Conservation (phyloP, 2,329 filamentous ascomycete genomes). For the Monosporascus ibericus region DNA sequence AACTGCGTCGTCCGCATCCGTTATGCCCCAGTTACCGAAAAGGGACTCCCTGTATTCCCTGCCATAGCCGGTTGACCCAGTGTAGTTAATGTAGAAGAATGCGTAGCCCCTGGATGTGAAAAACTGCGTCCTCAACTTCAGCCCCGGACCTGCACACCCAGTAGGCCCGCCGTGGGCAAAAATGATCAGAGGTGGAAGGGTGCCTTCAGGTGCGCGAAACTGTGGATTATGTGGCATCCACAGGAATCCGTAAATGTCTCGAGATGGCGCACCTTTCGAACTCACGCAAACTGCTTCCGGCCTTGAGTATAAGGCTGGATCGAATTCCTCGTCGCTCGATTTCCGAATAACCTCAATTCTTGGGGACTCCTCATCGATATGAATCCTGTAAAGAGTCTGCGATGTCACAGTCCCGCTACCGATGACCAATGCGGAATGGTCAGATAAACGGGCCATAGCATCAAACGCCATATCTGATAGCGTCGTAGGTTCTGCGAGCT, state of each 20-base stretch:
- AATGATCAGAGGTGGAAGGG: conserved; percentile 43
- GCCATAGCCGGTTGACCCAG: conserved; percentile 23
- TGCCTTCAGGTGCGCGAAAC: conserved; percentile 30
- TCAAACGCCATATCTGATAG: conserved; percentile 29
- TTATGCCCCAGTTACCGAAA: too few species aligned
- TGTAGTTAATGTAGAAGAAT: conserved; percentile 44
- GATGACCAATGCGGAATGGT: conserved; percentile 31
- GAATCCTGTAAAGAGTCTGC: too few species aligned
- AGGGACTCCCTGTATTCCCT: too few species aligned
- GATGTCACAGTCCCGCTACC: conserved; percentile 23
- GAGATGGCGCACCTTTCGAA: conserved; percentile 9
- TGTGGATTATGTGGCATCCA: conserved; percentile 42
- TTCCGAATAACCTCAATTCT: too few species aligned
- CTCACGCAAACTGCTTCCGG: conserved; percentile 27
- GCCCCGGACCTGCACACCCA: conserved; percentile 32
- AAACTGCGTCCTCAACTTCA: conserved; percentile 42
- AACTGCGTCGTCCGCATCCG: too few species aligned
- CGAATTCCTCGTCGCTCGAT: too few species aligned
- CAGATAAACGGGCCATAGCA: conserved; percentile 28
- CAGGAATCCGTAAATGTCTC: conserved; percentile 38
- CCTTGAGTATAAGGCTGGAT: conserved; percentile 1
- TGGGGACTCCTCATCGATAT: too few species aligned
- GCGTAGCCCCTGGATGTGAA: conserved; percentile 50
- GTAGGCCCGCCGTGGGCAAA: conserved; percentile 48
- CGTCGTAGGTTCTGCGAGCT: conserved; percentile 7